These are phyloP conservation scores for Coemansia sp. DNA, from an alignment of 192 early-diverging fungal species.

Conservation along the genomic window DNA sequence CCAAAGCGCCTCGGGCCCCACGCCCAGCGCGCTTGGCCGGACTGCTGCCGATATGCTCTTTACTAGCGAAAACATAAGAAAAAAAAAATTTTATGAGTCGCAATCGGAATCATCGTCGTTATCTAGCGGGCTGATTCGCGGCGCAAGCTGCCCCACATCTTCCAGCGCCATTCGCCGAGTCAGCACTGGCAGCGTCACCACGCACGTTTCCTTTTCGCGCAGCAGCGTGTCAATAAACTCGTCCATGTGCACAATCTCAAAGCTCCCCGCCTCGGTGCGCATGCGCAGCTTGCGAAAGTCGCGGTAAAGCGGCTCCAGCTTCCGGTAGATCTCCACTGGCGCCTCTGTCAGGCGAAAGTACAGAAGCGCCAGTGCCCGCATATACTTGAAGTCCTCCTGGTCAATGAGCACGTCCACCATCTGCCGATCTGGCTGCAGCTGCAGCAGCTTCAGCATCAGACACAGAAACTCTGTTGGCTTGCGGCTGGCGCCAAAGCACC, in stretches of 20 bases:
- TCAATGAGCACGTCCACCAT: slow-evolving; percentile 83
- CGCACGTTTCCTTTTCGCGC: slow-evolving; percentile 74
- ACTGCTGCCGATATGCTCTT: too few relatives aligned
- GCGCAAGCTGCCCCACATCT: slow-evolving; percentile 78
- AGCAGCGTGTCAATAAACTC: slow-evolving; percentile 88
- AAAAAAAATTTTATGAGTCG: slow-evolving; percentile 9
- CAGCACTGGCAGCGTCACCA: slow-evolving; percentile 84
- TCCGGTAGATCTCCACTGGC: slow-evolving; percentile 75
- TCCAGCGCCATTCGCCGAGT: slow-evolving; percentile 78
- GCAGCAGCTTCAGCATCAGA: slow-evolving; percentile 82
- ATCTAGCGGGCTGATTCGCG: slow-evolving; percentile 69
- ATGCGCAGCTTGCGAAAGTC: slow-evolving; percentile 84
- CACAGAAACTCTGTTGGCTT: slow-evolving; percentile 92
- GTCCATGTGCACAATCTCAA: slow-evolving; percentile 73
- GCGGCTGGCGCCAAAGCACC: slow-evolving; percentile 73
- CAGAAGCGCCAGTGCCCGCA: slow-evolving; percentile 85
- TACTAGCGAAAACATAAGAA: neutral
- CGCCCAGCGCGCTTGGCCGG: too few relatives aligned
- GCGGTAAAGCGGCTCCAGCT: slow-evolving; percentile 79
- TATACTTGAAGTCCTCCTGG: slow-evolving; percentile 83
- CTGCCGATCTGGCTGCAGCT: slow-evolving; percentile 86
- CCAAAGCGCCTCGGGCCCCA: too few relatives aligned
- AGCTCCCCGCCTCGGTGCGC: slow-evolving; percentile 32
- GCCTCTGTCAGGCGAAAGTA: slow-evolving; percentile 80
- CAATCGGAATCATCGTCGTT: slow-evolving; percentile 52